A percentile compares a stretch with the other conserved stretches of the same genome.
Conservation (phyloP, 768 basidiomycete species). For the Tricholoma saponaceum region DNA sequence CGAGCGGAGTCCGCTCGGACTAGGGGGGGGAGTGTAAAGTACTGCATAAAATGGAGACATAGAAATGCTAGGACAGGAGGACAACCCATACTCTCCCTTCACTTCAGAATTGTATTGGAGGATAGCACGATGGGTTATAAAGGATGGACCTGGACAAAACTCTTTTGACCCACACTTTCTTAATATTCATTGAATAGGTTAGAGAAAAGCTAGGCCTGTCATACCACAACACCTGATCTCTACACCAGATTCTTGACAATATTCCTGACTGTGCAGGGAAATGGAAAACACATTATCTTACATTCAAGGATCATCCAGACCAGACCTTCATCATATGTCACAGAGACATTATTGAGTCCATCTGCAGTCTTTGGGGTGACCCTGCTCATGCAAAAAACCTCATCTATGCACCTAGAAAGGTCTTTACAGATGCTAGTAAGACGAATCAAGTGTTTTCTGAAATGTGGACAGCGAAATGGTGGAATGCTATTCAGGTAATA, state of each 20-base stretch:
- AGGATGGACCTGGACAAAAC: slow-evolving; percentile 21
- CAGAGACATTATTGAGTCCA: slow-evolving; percentile 30
- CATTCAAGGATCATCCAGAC: slow-evolving; percentile 18
- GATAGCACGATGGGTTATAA: slow-evolving; percentile 23
- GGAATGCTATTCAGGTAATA: slow-evolving; percentile 45
- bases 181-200: slow-evolving; percentile 11
- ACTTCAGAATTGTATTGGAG: slow-evolving; percentile 22
- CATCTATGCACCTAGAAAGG: slow-evolving; percentile 30
- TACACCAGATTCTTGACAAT: slow-evolving; percentile 25
- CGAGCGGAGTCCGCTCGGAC: too few relatives aligned
- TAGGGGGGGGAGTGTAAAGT: too few relatives aligned
- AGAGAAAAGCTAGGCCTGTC: slow-evolving; percentile 22
- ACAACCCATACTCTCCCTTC: slow-evolving; percentile 17
- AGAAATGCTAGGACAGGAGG: slow-evolving; percentile 4
- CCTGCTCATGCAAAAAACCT: slow-evolving; percentile 27
- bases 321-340: slow-evolving; percentile 15
- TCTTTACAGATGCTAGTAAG: slow-evolving; percentile 26
- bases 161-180: slow-evolving; percentile 14
- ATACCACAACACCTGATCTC: slow-evolving; percentile 17
- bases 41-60: slow-evolving; percentile 8
- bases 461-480: slow-evolving; percentile 48
- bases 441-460: slow-evolving; percentile 30
- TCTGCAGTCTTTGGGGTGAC: slow-evolving; percentile 29
- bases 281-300: slow-evolving; percentile 8
- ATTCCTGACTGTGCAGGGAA: slow-evolving; percentile 15